Conservation (phyloP, 495 filamentous ascomycete species). For the Niebla homalea region DNA sequence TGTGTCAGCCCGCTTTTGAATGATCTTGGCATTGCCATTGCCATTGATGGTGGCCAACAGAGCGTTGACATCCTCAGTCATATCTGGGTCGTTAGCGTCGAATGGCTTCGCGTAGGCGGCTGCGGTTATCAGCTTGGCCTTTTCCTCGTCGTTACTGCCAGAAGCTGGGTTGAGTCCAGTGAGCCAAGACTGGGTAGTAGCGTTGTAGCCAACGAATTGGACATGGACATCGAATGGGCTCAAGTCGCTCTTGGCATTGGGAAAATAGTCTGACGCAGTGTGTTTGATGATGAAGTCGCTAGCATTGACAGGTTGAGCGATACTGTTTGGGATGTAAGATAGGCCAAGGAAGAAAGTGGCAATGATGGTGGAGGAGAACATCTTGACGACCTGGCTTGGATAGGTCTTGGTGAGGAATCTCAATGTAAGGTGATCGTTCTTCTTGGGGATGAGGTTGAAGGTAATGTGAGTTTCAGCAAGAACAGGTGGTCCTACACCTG, state of each 20-base stretch:
- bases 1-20: constrained; percentile 1
- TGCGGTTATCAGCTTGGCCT: neutral
- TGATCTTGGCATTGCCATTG: neutral
- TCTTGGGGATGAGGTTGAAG: neutral
- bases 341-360: neutral
- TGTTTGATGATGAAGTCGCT: neutral
- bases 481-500: too few species aligned
- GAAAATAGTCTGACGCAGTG: neutral
- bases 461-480: neutral
- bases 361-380: neutral
- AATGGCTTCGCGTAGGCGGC: constrained; percentile 8
- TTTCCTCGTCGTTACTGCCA: constrained; percentile 1
- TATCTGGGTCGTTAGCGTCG: constrained; percentile 1
- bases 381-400: neutral
- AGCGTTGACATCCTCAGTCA: neutral
- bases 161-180: neutral
- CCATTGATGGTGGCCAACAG: constrained; percentile 1
- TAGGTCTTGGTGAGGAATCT: neutral
- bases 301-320: neutral
- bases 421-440: neutral
- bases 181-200: constrained; percentile 1
- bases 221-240: neutral
- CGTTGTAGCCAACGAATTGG: neutral
- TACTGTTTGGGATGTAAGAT: too few species aligned
- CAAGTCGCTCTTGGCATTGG: neutral